These are phyloP conservation scores for Phoma herbarum DNA, from an alignment of 2,329 filamentous ascomycete genomes.

Conservation along the genomic window DNA sequence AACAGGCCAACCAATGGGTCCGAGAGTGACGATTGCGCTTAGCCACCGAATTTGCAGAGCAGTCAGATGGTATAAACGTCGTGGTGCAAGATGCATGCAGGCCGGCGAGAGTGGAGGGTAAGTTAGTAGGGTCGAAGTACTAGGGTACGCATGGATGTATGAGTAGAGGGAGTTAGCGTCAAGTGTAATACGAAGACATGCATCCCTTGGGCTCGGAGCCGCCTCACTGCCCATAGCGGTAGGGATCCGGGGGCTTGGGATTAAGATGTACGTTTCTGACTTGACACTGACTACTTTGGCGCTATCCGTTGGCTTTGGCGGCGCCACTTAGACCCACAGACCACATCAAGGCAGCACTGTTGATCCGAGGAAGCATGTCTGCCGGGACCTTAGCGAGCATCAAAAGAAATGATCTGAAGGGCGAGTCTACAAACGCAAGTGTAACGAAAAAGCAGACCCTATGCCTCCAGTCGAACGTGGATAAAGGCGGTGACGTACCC, in stretches of 20 bases:
- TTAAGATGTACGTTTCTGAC: conserved; percentile 44
- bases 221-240: conserved; percentile 44
- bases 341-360: conserved; percentile 36
- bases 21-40: conserved; percentile 43
- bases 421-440: conserved; percentile 33
- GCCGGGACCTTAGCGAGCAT: conserved; percentile 39
- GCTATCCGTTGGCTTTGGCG: conserved; percentile 47
- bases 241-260: conserved; percentile 49
- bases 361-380: conserved; percentile 44
- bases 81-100: conserved; percentile 44
- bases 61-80: conserved; percentile 36
- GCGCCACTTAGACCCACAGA: conserved; percentile 50
- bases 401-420: conserved; percentile 42
- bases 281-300: conserved; percentile 25
- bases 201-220: conserved; percentile 40
- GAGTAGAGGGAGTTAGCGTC: conserved; percentile 46
- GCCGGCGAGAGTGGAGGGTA: conserved; percentile 47
- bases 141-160: conserved; percentile 38
- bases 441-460: conserved; percentile 43
- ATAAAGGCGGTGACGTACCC: conserved; percentile 46
- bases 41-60: conserved; percentile 46
- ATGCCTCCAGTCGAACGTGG: conserved; percentile 26
- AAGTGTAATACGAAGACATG: conserved; percentile 46
- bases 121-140: conserved; percentile 38
- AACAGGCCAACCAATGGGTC: conserved; percentile 52